phyloP scores from a whole-genome alignment of 1,284 basidiomycete genomes.

The Lentinus polychrous region DNA sequence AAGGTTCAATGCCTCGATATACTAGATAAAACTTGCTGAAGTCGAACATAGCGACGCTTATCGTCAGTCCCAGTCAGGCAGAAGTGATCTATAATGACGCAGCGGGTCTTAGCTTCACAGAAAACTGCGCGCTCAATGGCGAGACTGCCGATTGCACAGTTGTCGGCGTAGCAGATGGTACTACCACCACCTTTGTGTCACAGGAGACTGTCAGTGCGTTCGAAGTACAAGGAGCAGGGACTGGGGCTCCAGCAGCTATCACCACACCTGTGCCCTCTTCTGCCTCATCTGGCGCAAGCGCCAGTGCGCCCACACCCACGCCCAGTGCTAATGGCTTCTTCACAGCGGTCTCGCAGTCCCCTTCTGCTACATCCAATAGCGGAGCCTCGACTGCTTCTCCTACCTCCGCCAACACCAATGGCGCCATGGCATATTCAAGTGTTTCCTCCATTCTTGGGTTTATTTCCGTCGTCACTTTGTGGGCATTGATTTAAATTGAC shows the following conservation, averaged over 20 bases:
- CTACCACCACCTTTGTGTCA: slow-evolving; percentile 5
- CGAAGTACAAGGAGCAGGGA: slow-evolving; percentile 17
- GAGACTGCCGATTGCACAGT: slow-evolving; percentile 21
- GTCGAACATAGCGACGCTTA: slow-evolving; percentile 20
- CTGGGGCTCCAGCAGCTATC: slow-evolving; percentile 3
- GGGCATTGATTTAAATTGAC: too few species aligned
- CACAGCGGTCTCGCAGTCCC: too few species aligned
- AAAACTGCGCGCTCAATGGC: slow-evolving; percentile 18
- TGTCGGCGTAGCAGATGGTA: slow-evolving; percentile 11
- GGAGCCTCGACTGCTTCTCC: too few species aligned
- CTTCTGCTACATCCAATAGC: too few species aligned
- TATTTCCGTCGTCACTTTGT: too few species aligned
- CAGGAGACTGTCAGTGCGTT: slow-evolving; percentile 19
- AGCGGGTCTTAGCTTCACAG: slow-evolving; percentile 12
- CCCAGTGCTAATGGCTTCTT: too few species aligned
- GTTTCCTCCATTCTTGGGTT: too few species aligned
- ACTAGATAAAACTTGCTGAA: neutral
- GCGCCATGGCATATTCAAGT: too few species aligned
- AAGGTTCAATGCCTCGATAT: slow-evolving; percentile 5
- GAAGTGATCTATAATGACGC: slow-evolving; percentile 18
- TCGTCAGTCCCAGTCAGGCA: slow-evolving; percentile 21
- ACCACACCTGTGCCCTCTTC: neutral
- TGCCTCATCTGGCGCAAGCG: neutral
- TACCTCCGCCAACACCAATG: too few species aligned
- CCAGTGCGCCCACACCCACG: neutral